Percentiles rank a stretch among this genome's conserved stretches.
Conservation (phyloP, 768 basidiomycete species). For the Termitomyces titanicus region DNA sequence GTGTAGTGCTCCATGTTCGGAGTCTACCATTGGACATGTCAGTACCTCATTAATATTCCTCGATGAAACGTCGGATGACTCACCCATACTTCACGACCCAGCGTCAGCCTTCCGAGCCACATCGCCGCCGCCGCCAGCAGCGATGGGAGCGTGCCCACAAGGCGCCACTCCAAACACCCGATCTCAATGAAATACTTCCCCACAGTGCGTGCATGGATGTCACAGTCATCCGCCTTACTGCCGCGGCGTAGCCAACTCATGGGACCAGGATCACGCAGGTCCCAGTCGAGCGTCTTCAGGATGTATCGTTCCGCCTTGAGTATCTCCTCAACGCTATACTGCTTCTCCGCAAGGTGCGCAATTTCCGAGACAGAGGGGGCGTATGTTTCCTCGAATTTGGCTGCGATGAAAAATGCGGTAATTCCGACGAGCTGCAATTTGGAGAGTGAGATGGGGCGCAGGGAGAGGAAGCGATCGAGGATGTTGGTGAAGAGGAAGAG, state of each 20-base stretch:
- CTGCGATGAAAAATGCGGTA: conserved; percentile 81
- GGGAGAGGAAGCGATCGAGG: conserved; percentile 69
- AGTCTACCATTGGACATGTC: conserved; percentile 43
- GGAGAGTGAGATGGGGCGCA: conserved; percentile 70
- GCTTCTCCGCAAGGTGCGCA: conserved; percentile 72
- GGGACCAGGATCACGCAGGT: conserved; percentile 82
- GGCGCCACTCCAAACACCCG: conserved; percentile 72
- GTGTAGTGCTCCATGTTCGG: conserved; percentile 87
- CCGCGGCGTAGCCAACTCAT: conserved; percentile 86
- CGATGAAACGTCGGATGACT: conserved; percentile 19
- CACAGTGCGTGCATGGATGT: conserved; percentile 79
- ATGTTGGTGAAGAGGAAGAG: conserved; percentile 88
- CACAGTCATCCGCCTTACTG: conserved; percentile 92
- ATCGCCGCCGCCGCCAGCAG: conserved; percentile 78
- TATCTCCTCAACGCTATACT: conserved; percentile 76
- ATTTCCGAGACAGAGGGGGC: conserved; percentile 83
- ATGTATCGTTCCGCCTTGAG: conserved; percentile 88
- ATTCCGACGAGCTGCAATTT: conserved; percentile 93
- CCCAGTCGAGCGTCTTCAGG: conserved; percentile 81
- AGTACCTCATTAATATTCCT: not conserved
- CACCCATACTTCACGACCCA: conserved; percentile 86
- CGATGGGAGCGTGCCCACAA: conserved; percentile 73
- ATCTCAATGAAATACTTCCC: conserved; percentile 93
- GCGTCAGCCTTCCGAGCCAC: conserved; percentile 79
- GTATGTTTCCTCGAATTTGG: conserved; percentile 92